A percentile compares a stretch with the other conserved stretches of the same genome.
These are phyloP conservation scores for Fusarium palustre DNA, from an alignment of 2,329 filamentous ascomycete species.

Conservation along the genomic window DNA sequence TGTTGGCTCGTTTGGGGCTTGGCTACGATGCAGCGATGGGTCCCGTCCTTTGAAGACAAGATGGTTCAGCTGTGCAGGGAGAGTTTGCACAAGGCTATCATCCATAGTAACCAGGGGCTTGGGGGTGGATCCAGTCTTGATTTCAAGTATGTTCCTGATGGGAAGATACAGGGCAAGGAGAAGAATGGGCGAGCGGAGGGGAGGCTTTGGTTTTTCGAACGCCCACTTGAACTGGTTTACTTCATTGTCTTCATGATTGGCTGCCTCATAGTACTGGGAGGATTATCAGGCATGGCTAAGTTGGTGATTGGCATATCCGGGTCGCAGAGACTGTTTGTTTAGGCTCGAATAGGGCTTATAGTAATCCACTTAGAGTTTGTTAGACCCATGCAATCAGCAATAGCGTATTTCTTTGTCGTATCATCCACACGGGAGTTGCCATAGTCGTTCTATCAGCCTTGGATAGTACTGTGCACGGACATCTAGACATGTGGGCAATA, in stretches of 20 bases:
- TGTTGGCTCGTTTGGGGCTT: constrained; percentile 50
- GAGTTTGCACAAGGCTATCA: constrained; percentile 46
- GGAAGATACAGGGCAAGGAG: constrained; percentile 39
- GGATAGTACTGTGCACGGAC: not conserved
- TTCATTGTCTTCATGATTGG: constrained; percentile 42
- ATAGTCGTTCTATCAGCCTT: not conserved
- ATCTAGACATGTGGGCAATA: not conserved
- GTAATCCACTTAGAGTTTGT: constrained; percentile 2
- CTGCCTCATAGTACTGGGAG: not conserved
- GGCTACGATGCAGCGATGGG: constrained; percentile 42
- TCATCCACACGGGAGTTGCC: not conserved
- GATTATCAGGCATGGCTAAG: constrained; percentile 1
- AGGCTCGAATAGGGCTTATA: not conserved
- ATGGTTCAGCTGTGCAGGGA: constrained; percentile 44
- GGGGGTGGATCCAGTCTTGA: constrained; percentile 48
- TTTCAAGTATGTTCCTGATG: constrained; percentile 51
- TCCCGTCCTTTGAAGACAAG: constrained; percentile 44
- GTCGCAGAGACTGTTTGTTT: not conserved
- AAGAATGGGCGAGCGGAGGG: constrained; percentile 27
- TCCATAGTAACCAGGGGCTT: constrained; percentile 45
- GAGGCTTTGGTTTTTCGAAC: constrained; percentile 26
- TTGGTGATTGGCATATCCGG: not conserved
- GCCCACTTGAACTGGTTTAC: constrained; percentile 46
- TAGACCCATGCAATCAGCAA: not conserved
- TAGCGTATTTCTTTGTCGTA: not conserved